Evolutionary conservation across 2,329 filamentous ascomycete genomes (phyloP).

Genomic region (Colletotrichum magnum): DNA sequence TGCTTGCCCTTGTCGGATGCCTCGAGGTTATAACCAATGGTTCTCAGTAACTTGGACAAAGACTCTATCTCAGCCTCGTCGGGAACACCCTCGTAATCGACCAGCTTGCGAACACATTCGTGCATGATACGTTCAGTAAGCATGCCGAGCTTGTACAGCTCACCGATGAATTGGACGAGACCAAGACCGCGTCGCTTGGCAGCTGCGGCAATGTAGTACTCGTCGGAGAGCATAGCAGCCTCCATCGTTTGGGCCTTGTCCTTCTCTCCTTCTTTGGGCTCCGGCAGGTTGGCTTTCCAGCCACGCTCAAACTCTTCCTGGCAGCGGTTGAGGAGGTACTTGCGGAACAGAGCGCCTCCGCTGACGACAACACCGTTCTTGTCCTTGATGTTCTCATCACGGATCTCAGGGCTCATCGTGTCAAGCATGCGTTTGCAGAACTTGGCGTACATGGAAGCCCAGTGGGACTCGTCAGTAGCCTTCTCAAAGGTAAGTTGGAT

Average conservation of each 20-base stretch:
- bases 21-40: constrained; percentile 91
- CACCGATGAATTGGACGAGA: constrained; percentile 98
- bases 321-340: constrained; percentile 98
- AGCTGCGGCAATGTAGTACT: constrained; percentile 94
- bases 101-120: constrained; percentile 96
- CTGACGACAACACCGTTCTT: constrained; percentile 90
- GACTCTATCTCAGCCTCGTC: constrained; percentile 98
- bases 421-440: constrained; percentile 98
- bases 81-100: constrained; percentile 93
- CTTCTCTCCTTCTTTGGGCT: constrained; percentile 76
- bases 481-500: constrained; percentile 99
- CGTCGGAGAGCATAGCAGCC: constrained; percentile 88
- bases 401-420: constrained; percentile 94
- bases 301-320: constrained; percentile 99
- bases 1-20: constrained; percentile 83
- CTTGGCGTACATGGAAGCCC: constrained; percentile 98
- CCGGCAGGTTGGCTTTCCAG: constrained; percentile 91
- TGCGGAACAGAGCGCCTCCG: constrained; percentile 95
- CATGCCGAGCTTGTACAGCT: constrained; percentile 99
- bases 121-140: constrained; percentile 99
- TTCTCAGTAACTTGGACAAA: constrained; percentile 90
- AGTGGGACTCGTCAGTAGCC: constrained; percentile 97
- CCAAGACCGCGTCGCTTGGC: constrained; percentile 97
- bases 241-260: constrained; percentile 71
- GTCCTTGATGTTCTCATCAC: constrained; percentile 94